phyloP scores from a whole-genome alignment of 2,329 filamentous ascomycete species.

The Periconia sp. region DNA sequence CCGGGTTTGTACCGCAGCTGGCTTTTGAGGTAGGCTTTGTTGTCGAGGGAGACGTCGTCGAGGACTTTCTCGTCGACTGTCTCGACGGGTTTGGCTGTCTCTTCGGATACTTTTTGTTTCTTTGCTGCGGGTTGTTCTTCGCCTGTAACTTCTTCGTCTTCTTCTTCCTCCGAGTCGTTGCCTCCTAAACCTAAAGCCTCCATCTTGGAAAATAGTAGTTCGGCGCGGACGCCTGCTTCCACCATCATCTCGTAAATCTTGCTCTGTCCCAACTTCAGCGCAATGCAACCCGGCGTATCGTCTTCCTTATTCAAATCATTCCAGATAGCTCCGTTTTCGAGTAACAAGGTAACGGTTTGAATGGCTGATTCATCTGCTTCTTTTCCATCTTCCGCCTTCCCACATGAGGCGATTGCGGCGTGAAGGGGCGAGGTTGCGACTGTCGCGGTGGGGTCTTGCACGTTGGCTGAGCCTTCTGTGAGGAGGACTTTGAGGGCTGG shows the following conservation, averaged over 20 bases:
- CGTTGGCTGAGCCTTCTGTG: slow-evolving; percentile 40
- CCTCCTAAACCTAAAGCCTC: slow-evolving; percentile 33
- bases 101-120: slow-evolving; percentile 36
- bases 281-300: slow-evolving; percentile 43
- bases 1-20: slow-evolving; percentile 36
- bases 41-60: slow-evolving; percentile 41
- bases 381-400: slow-evolving; percentile 31
- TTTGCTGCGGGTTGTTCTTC: slow-evolving; percentile 35
- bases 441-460: slow-evolving; percentile 38
- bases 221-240: slow-evolving; percentile 39
- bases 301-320: slow-evolving; percentile 42
- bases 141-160: slow-evolving; percentile 18
- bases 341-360: slow-evolving; percentile 33
- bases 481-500: slow-evolving; percentile 36
- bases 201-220: slow-evolving; percentile 39
- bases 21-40: slow-evolving; percentile 43
- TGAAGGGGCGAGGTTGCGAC: slow-evolving; percentile 39
- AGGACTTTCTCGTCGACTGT: slow-evolving; percentile 25
- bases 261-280: slow-evolving; percentile 33
- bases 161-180: slow-evolving; percentile 21
- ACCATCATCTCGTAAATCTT: slow-evolving; percentile 42
- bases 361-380: slow-evolving; percentile 10
- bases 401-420: slow-evolving; percentile 36
- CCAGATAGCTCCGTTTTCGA: slow-evolving; percentile 43
- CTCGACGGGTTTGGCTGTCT: slow-evolving; percentile 26